Base-by-base conservation (phyloP, 1,139 yeast genomes). In the Debaryomyces coudertii region DNA sequence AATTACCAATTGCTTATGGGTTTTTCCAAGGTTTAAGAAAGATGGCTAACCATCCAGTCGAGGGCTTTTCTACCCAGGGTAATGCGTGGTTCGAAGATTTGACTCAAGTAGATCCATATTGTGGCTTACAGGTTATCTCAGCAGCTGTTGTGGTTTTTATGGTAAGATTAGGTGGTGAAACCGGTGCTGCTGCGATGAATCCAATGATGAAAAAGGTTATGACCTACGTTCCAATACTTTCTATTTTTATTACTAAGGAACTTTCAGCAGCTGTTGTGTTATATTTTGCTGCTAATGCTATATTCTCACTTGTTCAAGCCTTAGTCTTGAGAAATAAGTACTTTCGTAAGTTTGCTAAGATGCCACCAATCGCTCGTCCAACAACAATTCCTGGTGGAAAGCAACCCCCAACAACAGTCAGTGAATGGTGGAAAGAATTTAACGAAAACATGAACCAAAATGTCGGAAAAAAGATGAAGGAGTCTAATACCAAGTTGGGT, bases 91-190 rank as follows among this genome's bases (percentile, higher is more conserved):
- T 93, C 63, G 67, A 71, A 20, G 87, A 93, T 64, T 77, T 93
- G 58, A 76, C 87, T 14, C 85, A 82, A 33, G 85, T 96, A 2
- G 99, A 93, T 64, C 97, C 98, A 2, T 93, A 87, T 68, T 73
- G 89, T 50, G 97, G 97, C 7, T 75, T 93, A 51, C 99, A 92
- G 61, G 69, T 86, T 42, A 70, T 90, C 42, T 85, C 98, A 12
- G 97, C 97, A n/a, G 78, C 82, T 14, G 77, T 87, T 22, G 87
- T 90, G 50, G 79, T 89, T 44, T 76, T 80, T 2, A 84, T 93
- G 63, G 80, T 93, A 63, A 80, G 85, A 67, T 69, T 84, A 34
- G 99, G 98, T 50, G 97, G 97, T 54, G 98, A 93, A 65, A 87
- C 95, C 15, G 97, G 96, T 47, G 85, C 87, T 39, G 62, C 65